These are phyloP conservation scores for Amanita pallidorosea DNA, from an alignment of 768 basidiomycete genomes.

Conservation along the genomic window DNA sequence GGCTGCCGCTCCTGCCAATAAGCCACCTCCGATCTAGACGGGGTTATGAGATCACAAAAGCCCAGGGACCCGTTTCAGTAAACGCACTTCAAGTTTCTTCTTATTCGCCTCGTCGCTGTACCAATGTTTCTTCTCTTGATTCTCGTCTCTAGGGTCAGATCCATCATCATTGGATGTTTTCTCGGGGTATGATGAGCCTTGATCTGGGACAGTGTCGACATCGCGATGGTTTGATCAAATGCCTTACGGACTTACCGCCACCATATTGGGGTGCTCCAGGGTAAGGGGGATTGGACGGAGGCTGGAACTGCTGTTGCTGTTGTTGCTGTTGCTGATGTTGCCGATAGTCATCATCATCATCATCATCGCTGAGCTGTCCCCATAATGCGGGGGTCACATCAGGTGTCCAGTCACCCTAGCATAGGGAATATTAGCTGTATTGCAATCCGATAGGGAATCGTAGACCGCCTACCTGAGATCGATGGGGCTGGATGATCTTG, in stretches of 20 bases:
- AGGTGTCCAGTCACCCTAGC: slow-evolving; percentile 62
- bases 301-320: slow-evolving; percentile 18
- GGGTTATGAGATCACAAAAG: slow-evolving; percentile 3
- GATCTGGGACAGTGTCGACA: slow-evolving; percentile 7
- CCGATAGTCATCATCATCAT: slow-evolving; percentile 2
- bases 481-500: slow-evolving; percentile 65
- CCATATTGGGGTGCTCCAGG: slow-evolving; percentile 6
- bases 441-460: not conserved
- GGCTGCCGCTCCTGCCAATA: slow-evolving; percentile 41
- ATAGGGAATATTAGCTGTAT: not conserved
- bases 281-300: slow-evolving; percentile 9
- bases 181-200: slow-evolving; percentile 11
- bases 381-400: slow-evolving; percentile 52
- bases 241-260: slow-evolving; percentile 6
- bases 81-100: slow-evolving; percentile 43
- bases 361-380: slow-evolving; percentile 35
- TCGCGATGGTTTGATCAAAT: not conserved
- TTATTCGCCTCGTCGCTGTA: slow-evolving; percentile 42
- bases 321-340: slow-evolving; percentile 10
- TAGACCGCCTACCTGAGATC: slow-evolving; percentile 41
- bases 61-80: not conserved
- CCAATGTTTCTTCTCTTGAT: slow-evolving; percentile 41
- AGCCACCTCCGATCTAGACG: slow-evolving; percentile 51
- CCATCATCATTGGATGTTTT: slow-evolving; percentile 6
- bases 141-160: slow-evolving; percentile 23